Base-by-base conservation (phyloP, 306 rosid species). In the Prinsepia uniflora region DNA sequence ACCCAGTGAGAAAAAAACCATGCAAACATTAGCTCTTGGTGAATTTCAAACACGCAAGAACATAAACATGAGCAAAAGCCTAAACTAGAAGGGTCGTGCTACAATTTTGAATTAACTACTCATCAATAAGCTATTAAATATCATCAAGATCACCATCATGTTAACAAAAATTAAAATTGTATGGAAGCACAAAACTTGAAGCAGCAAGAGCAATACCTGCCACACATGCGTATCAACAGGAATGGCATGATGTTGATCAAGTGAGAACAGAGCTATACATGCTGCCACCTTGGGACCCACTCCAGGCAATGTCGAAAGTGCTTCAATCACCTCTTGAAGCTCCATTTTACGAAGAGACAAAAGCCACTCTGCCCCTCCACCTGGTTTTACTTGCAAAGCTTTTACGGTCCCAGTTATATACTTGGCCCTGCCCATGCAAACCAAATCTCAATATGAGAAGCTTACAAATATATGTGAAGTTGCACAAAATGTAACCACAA, bases 241-340 rank as follows among this genome's bases (percentile, higher is more conserved):
- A 85, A 94, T 85, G 47, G 96, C 98, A 64, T 89, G 89, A 65
- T 90, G 98, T 56, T 94, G 98, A 81, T 94, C 98, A 40, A 94
- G 98, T 30, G 97, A 94, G 84, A 87, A 94, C 43, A 94, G 96
- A 74, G 98, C 96, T 19, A 94, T 77, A 73, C 98, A 94, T 45
- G 98, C 96, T 41, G 97, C 98, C 70, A 94, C 98, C 83, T 90
- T 94, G 13, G 97, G 98, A 62, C 98, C 98, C 59, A 94, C 97
- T 56, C 97, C 97, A 39, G 97, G 97, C 44, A 94, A 81, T 7
- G 89, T 79, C 19, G 73, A 82, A 66, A 92, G 96, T 17, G 84
- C 82, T 62, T 74, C 77, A 71, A 86, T 85, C 72, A 81, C 96
- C 50, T 80, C 87, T 71, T 63, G 79, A 44, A 90, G 96, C 65